phyloP scores from a whole-genome alignment of 2,329 filamentous ascomycete genomes.

The Cephalotrichum gorgonifer region DNA sequence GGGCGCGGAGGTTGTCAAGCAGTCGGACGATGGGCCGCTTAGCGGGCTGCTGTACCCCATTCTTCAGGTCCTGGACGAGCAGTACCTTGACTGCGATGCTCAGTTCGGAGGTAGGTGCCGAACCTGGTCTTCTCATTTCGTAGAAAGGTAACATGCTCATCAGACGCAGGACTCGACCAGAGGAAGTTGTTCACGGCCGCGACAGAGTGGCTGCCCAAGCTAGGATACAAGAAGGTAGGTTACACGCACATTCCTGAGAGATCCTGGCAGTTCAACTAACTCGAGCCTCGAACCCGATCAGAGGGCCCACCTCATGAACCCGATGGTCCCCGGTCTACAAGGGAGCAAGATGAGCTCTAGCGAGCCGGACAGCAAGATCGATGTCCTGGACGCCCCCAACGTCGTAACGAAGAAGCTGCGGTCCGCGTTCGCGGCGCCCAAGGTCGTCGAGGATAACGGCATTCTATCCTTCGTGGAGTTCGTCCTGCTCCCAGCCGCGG shows the following conservation, averaged over 20 bases:
- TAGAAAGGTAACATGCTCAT: not conserved
- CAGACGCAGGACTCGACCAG: slow-evolving; percentile 53
- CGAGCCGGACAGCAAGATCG: slow-evolving; percentile 76
- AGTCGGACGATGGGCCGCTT: slow-evolving; percentile 65
- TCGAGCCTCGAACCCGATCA: slow-evolving; percentile 6
- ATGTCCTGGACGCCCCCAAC: slow-evolving; percentile 74
- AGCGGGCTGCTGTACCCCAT: slow-evolving; percentile 33
- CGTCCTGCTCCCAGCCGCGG: slow-evolving; percentile 69
- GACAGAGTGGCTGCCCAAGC: slow-evolving; percentile 71
- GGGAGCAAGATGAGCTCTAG: slow-evolving; percentile 82
- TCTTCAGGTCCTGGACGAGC: slow-evolving; percentile 81
- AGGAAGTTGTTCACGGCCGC: slow-evolving; percentile 82
- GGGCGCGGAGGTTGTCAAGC: slow-evolving; percentile 90
- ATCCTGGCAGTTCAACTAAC: not conserved
- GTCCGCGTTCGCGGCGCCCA: slow-evolving; percentile 72
- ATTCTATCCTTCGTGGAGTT: slow-evolving; percentile 78
- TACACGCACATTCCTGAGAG: not conserved
- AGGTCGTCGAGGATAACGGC: slow-evolving; percentile 74
- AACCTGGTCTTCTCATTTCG: not conserved
- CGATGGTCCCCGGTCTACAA: slow-evolving; percentile 80
- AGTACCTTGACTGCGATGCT: slow-evolving; percentile 77
- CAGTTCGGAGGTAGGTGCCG: slow-evolving; percentile 62
- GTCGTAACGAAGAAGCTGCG: slow-evolving; percentile 70
- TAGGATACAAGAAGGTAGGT: slow-evolving; percentile 66
- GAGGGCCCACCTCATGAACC: slow-evolving; percentile 27